Evolutionary conservation across 2,329 filamentous ascomycete genomes (phyloP).

Genomic region (Fusarium sororula): DNA sequence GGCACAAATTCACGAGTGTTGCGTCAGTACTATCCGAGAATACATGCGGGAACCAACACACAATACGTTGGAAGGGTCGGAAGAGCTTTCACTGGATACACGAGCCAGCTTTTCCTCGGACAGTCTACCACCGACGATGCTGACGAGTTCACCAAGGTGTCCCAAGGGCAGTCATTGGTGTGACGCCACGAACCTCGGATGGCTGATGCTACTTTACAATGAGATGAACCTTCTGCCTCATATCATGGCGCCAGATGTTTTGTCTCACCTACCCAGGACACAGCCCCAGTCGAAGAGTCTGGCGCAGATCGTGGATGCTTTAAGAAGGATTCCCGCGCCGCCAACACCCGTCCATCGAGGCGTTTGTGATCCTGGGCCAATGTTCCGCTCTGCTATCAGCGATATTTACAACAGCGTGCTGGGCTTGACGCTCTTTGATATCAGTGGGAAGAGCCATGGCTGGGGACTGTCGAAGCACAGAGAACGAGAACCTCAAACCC

Average conservation of each 20-base stretch:
- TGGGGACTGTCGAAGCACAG: conserved; percentile 58
- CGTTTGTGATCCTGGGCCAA: conserved; percentile 60
- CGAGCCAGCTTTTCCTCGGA: conserved; percentile 32
- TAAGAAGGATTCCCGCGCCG: conserved; percentile 56
- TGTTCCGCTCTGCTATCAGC: conserved; percentile 57
- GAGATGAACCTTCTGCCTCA: conserved; percentile 56
- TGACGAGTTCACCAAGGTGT: conserved; percentile 56
- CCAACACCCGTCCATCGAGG: conserved; percentile 52
- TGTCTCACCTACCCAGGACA: conserved; percentile 37
- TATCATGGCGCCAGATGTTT: conserved; percentile 47
- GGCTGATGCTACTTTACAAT: conserved; percentile 61
- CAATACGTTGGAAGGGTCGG: conserved; percentile 16
- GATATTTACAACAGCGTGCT: conserved; percentile 62
- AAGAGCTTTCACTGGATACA: conserved; percentile 33
- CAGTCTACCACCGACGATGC: conserved; percentile 26
- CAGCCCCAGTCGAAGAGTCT: conserved; percentile 52
- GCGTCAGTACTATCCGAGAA: conserved; percentile 54
- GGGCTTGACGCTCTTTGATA: conserved; percentile 59
- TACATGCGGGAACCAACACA: conserved; percentile 51
- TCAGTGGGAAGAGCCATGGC: conserved; percentile 58
- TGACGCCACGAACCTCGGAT: conserved; percentile 63
- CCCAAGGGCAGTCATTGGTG: conserved; percentile 60
- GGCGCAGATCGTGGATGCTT: conserved; percentile 54
- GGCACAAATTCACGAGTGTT: conserved; percentile 59
- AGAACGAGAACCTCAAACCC: conserved; percentile 48